phyloP scores from a whole-genome alignment of 2,329 filamentous ascomycete species.

The Fusarium algeriense region DNA sequence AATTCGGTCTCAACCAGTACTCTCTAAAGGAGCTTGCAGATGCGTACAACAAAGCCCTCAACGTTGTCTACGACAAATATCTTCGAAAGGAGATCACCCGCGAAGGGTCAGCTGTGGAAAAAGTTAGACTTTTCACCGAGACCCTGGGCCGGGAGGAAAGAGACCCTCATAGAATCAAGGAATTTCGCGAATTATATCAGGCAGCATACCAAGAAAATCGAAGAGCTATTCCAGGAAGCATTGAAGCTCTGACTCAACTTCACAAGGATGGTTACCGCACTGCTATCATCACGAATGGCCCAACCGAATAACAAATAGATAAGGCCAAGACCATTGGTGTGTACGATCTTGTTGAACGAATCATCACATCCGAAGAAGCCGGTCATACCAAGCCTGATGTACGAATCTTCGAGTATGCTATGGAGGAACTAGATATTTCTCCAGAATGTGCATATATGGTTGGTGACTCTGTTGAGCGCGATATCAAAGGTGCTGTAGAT shows the following conservation, averaged over 20 bases:
- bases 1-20: background rate
- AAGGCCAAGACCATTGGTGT: constrained; percentile 16
- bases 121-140: background rate
- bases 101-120: background rate
- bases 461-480: background rate
- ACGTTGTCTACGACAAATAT: constrained; percentile 4
- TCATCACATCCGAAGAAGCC: constrained; percentile 19
- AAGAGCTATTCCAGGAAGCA: background rate
- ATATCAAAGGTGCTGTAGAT: background rate
- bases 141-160: background rate
- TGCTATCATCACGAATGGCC: constrained; percentile 15
- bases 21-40: background rate
- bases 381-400: constrained; percentile 6
- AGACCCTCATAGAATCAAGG: fast-evolving
- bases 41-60: constrained; percentile 1
- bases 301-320: background rate
- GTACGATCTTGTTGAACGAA: background rate
- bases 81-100: background rate
- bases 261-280: background rate
- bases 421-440: fast-evolving
- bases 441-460: background rate
- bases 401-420: constrained; percentile 5
- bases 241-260: background rate
- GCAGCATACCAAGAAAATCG: background rate
- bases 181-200: constrained; percentile 13